phyloP scores from a whole-genome alignment of 2,329 filamentous ascomycete genomes.

The Aspergillus carbonarius region DNA sequence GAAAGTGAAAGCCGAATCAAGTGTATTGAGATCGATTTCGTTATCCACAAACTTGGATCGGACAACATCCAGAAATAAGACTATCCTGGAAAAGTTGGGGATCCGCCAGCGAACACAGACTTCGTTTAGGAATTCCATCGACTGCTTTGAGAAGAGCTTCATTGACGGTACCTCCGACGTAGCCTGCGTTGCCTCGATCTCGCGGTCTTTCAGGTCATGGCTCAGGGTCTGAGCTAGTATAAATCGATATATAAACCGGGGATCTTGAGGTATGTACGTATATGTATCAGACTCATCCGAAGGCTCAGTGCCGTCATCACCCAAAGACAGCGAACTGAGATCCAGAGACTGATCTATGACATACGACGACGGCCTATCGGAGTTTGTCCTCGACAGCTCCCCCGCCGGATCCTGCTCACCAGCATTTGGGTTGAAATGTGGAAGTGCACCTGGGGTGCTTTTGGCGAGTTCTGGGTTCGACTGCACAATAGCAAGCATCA shows the following conservation, averaged over 20 bases:
- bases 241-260: slow-evolving; percentile 77
- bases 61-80: slow-evolving; percentile 80
- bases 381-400: slow-evolving; percentile 48
- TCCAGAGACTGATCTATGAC: slow-evolving; percentile 65
- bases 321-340: slow-evolving; percentile 61
- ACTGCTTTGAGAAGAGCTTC: slow-evolving; percentile 69
- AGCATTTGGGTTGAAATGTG: slow-evolving; percentile 52
- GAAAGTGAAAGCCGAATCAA: slow-evolving; percentile 80
- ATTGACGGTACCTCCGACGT: slow-evolving; percentile 50
- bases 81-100: slow-evolving; percentile 74
- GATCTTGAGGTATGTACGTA: slow-evolving; percentile 84
- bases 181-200: slow-evolving; percentile 51
- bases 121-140: slow-evolving; percentile 79
- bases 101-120: slow-evolving; percentile 86
- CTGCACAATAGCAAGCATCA: slow-evolving; percentile 88
- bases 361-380: slow-evolving; percentile 52
- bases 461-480: slow-evolving; percentile 83
- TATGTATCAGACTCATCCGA: slow-evolving; percentile 60
- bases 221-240: slow-evolving; percentile 74
- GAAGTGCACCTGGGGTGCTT: slow-evolving; percentile 63
- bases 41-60: slow-evolving; percentile 81
- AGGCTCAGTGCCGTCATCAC: slow-evolving; percentile 43
- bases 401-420: slow-evolving; percentile 35
- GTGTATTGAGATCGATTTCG: slow-evolving; percentile 74
- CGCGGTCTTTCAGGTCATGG: slow-evolving; percentile 58